Evolutionary conservation across 345 rosid species (phyloP), one percentile per base, ranked within the genome.

Genomic region (Moricandia arvensis): DNA sequence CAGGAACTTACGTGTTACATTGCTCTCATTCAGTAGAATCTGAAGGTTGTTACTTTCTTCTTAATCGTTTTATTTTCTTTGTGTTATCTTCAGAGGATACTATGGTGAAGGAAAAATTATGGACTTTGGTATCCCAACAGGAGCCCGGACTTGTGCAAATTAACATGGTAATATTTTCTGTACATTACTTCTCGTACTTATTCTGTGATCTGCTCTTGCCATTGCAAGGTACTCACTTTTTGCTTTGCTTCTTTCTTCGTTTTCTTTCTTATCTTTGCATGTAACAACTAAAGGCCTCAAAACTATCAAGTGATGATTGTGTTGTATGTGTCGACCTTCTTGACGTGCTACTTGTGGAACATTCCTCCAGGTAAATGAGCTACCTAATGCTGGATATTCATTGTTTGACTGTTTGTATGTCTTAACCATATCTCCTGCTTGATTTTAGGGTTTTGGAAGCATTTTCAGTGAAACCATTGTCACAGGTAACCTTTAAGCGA

Each of bases 261-360:
- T 17, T 69, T 37, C 34, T 59, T 17, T 63, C 66, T 63, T 21
- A 6, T 69, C 38, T 34, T 59, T 66, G 72, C 75, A 69, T 63
- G 67, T 59, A 62, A 12, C 65, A 10, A 43, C n/a, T 49, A 26
- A 66, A 92, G 99, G 87, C 81, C 65, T 75, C 91, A 76, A 92
- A 92, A 78, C 76, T 95, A 57, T 85, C 90, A 7, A 69, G 74
- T 74, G 96, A 89, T 75, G 99, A 92, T 82, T 89, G 93, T 81
- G 66, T 88, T 80, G 81, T 83, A 8, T 88, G 93, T 82, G 80
- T 85, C 49, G 88, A 95, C 21, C 97, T 95, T 82, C 89, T 95
- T 75, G 96, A 89, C 82, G 86, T 89, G 80, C 84, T 95, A 34
- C 81, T 95, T n/a, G 89, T 88, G 81, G 99, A 92, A 69, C 99